Evolutionary conservation across 2,329 filamentous ascomycete species (phyloP).

Genomic region (Amesomyces nigricolor): DNA sequence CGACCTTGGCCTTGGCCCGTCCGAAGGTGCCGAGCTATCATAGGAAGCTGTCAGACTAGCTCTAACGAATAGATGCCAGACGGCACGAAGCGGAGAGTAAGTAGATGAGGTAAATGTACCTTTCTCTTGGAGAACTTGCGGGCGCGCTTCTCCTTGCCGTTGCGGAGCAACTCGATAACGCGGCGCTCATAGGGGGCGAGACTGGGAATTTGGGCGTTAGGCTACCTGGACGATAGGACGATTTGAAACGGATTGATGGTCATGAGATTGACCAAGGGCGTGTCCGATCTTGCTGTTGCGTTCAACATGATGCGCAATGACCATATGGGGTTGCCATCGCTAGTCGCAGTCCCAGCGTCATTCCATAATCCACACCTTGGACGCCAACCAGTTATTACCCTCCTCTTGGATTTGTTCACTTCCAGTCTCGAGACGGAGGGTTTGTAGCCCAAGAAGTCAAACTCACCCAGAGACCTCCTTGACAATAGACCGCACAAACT

Average conservation of each 20-base stretch:
- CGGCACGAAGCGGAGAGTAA: not conserved
- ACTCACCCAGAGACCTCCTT: slow-evolving; percentile 94
- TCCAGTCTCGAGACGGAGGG: not conserved
- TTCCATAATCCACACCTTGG: too few relatives aligned
- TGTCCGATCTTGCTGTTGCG: not conserved
- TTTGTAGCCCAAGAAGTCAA: not conserved
- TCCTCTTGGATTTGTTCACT: too few relatives aligned
- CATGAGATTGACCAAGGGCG: too few relatives aligned
- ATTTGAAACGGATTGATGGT: not conserved
- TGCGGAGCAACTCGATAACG: slow-evolving; percentile 97
- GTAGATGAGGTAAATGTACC: slow-evolving; percentile 41
- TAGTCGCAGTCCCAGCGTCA: too few relatives aligned
- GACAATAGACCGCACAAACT: slow-evolving; percentile 94
- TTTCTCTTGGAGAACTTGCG: slow-evolving; percentile 99
- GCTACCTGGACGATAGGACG: not conserved
- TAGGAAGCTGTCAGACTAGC: slow-evolving; percentile 25
- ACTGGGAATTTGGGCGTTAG: slow-evolving; percentile 37
- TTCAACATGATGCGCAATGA: too few relatives aligned
- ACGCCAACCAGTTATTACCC: too few relatives aligned
- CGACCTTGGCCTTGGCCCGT: slow-evolving; percentile 99
- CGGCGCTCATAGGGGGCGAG: slow-evolving; percentile 96
- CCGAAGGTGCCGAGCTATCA: slow-evolving; percentile 90
- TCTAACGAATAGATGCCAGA: too few relatives aligned
- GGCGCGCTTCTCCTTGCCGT: slow-evolving; percentile 99
- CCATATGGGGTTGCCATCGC: too few relatives aligned